Percentiles rank a stretch among this genome's conserved stretches.
phyloP scores from a whole-genome alignment of 164 flowering plant species.

The Pachysandra terminalis region DNA sequence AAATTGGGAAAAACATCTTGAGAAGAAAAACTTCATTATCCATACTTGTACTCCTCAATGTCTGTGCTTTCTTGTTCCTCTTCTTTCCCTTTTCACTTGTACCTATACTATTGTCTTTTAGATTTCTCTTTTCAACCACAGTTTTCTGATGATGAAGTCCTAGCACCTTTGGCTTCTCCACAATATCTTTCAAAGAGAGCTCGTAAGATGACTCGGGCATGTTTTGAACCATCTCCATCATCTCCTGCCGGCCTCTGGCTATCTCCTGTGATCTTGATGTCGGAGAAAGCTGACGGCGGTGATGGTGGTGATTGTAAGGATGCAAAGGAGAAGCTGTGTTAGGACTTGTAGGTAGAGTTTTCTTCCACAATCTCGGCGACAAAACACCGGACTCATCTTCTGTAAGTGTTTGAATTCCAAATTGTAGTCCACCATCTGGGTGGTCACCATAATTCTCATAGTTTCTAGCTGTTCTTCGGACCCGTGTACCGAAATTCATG shows the following conservation, averaged over 20 bases:
- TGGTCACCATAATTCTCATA: background rate
- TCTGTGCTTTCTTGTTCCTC: constrained; percentile 12
- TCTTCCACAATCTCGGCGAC: constrained; percentile 56
- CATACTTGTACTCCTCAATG: constrained; percentile 34
- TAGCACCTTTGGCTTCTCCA: constrained; percentile 31
- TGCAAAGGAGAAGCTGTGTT: constrained; percentile 24
- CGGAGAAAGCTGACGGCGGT: constrained; percentile 26
- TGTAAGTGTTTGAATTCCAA: constrained; percentile 5
- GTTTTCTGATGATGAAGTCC: background rate
- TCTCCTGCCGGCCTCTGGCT: constrained; percentile 50
- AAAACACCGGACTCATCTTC: constrained; percentile 28
- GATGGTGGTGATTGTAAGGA: constrained; percentile 13
- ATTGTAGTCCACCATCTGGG: constrained; percentile 14
- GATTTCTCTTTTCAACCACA: constrained; percentile 9
- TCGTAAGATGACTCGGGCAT: constrained; percentile 72
- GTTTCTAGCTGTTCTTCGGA: constrained; percentile 1
- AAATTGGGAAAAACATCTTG: constrained; percentile 51
- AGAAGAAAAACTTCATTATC: constrained; percentile 40
- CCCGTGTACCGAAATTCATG: background rate
- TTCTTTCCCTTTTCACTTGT: constrained; percentile 11
- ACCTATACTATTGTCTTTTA: constrained; percentile 3
- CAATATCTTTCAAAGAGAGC: constrained; percentile 69
- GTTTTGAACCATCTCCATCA: constrained; percentile 70
- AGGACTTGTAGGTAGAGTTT: constrained; percentile 15
- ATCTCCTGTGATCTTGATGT: constrained; percentile 37